Evolutionary conservation across 805 yeast genomes (phyloP).

Genomic region (Dipodascus geniculatus): DNA sequence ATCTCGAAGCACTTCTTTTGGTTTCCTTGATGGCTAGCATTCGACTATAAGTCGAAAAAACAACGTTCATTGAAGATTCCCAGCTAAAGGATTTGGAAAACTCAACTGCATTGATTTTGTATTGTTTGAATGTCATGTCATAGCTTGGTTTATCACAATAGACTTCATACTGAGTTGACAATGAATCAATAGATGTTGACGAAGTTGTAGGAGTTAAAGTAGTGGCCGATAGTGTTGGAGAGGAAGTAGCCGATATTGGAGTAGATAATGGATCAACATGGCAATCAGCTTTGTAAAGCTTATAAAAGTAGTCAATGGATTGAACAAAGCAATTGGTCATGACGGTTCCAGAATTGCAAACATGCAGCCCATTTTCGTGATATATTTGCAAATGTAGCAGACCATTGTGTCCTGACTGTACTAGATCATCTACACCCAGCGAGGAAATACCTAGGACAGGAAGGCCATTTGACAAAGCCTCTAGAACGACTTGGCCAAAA

Average conservation of each 20-base stretch:
- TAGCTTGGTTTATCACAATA: background rate
- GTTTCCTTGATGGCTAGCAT: background rate
- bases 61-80: background rate
- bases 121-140: background rate
- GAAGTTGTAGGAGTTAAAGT: background rate
- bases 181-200: background rate
- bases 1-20: background rate
- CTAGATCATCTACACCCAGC: slow-evolving; percentile 12
- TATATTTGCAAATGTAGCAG: background rate
- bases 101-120: background rate
- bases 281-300: background rate
- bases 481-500: slow-evolving; percentile 14
- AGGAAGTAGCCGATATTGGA: too few relatives aligned
- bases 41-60: background rate
- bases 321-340: background rate
- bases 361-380: background rate
- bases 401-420: slow-evolving; percentile 2
- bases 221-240: background rate
- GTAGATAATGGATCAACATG: too few relatives aligned
- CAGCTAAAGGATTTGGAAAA: background rate
- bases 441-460: slow-evolving; percentile 12
- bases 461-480: slow-evolving; percentile 13
- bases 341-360: background rate
- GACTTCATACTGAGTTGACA: background rate
- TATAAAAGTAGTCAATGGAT: background rate